These are phyloP conservation scores for Yamadazyma sp. DNA, from an alignment of 1,139 yeast species.

Conservation along the genomic window DNA sequence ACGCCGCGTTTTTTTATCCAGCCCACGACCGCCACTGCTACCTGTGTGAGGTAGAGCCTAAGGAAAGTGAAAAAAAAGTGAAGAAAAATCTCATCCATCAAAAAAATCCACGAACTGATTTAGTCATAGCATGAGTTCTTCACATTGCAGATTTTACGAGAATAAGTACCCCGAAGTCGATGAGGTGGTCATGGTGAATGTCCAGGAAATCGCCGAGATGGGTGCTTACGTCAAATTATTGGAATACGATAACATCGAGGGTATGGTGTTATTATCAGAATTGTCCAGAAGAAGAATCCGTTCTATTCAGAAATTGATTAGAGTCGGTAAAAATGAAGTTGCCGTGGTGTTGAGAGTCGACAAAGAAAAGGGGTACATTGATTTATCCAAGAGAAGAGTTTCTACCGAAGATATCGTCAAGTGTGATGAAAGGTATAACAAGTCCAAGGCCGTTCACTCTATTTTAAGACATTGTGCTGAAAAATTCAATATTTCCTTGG, in stretches of 20 bases:
- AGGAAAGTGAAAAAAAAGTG: conserved; percentile 2
- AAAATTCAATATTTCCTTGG: conserved; percentile 85
- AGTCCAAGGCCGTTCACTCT: conserved; percentile 96
- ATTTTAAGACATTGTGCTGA: conserved; percentile 98
- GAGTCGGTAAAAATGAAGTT: conserved; percentile 98
- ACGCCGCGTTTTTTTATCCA: no score
- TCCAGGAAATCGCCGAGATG: conserved; percentile 97
- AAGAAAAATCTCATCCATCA: conserved; percentile 2
- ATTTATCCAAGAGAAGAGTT: conserved; percentile 95
- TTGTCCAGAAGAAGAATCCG: conserved; percentile 98
- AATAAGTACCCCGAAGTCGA: conserved; percentile 99
- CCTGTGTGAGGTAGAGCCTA: background rate
- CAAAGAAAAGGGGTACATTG: conserved; percentile 97
- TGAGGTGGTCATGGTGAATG: conserved; percentile 98
- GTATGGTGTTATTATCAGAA: conserved; percentile 95
- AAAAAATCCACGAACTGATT: background rate
- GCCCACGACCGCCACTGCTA: no score
- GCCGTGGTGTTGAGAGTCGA: conserved; percentile 99
- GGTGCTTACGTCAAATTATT: conserved; percentile 94
- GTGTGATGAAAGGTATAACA: conserved; percentile 97
- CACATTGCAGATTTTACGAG: conserved; percentile 95
- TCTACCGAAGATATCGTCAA: conserved; percentile 96
- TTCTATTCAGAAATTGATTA: conserved; percentile 93
- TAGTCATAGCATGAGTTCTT: conserved; percentile 60
- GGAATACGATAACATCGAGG: conserved; percentile 97